phyloP scores from a whole-genome alignment of 1,284 basidiomycete species.

The Cryptococcus hybrid region DNA sequence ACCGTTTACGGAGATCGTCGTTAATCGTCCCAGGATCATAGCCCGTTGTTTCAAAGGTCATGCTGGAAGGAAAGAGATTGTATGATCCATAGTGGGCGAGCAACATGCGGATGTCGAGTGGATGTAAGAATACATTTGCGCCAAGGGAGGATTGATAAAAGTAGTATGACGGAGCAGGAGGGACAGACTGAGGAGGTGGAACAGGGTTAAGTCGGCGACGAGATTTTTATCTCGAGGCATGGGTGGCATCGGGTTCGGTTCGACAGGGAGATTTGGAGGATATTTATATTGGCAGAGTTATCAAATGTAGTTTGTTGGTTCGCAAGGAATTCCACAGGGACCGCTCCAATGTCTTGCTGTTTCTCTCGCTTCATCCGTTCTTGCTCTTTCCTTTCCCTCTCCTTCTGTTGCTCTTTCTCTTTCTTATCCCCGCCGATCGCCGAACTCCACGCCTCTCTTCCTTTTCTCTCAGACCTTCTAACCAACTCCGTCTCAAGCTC shows the following conservation, averaged over 20 bases:
- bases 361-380: slow-evolving; percentile 29
- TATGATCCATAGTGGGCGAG: slow-evolving; percentile 81
- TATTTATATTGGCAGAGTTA: slow-evolving; percentile 16
- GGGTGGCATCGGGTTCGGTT: slow-evolving; percentile 42
- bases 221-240: slow-evolving; percentile 25
- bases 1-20: slow-evolving; percentile 84
- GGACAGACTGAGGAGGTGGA: slow-evolving; percentile 19
- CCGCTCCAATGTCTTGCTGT: slow-evolving; percentile 6
- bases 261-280: slow-evolving; percentile 37
- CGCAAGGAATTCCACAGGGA: slow-evolving; percentile 20
- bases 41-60: slow-evolving; percentile 75
- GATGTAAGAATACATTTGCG: slow-evolving; percentile 87
- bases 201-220: slow-evolving; percentile 25
- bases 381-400: slow-evolving; percentile 35
- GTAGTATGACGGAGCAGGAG: slow-evolving; percentile 60
- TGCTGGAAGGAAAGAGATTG: slow-evolving; percentile 75
- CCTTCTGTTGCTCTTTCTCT: slow-evolving; percentile 51
- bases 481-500: slow-evolving; percentile 64
- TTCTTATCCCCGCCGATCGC: slow-evolving; percentile 42
- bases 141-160: slow-evolving; percentile 92
- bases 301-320: slow-evolving; percentile 1
- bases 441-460: slow-evolving; percentile 38
- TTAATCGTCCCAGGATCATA: slow-evolving; percentile 66
- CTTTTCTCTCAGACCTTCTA: slow-evolving; percentile 37
- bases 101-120: slow-evolving; percentile 92